Percentiles rank a stretch among this genome's conserved stretches.
These are phyloP conservation scores for Tricholoma matsutake DNA, from an alignment of 768 basidiomycete genomes.

Conservation along the genomic window DNA sequence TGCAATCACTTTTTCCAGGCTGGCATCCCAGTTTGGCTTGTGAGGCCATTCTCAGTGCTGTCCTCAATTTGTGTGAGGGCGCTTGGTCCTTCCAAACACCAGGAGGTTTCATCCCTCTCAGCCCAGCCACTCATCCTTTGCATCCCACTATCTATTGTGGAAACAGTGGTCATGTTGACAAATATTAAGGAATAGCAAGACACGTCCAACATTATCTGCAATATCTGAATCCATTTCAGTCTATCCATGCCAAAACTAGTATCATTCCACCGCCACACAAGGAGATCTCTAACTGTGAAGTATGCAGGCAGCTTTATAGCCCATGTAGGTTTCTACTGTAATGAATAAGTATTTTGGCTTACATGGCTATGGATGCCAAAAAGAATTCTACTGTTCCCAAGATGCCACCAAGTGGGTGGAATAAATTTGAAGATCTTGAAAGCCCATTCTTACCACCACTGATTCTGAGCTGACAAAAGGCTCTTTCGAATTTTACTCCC, in stretches of 20 bases:
- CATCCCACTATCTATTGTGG: background rate
- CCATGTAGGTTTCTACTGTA: no score
- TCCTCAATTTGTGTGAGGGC: background rate
- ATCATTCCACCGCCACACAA: background rate
- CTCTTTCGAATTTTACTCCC: no score
- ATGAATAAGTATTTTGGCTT: no score
- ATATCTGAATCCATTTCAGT: background rate
- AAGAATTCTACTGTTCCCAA: no score
- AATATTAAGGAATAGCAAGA: background rate
- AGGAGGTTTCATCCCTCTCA: background rate
- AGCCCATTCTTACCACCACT: no score
- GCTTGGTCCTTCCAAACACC: background rate
- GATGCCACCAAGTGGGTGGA: no score
- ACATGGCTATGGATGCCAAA: no score
- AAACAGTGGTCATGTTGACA: background rate
- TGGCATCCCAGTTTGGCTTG: conserved; percentile 1
- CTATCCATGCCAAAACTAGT: background rate
- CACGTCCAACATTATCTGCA: background rate
- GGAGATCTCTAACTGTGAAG: background rate
- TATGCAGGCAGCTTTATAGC: background rate
- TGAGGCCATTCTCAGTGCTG: background rate
- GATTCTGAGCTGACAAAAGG: no score
- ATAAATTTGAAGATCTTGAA: no score
- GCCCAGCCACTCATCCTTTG: background rate
- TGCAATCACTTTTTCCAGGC: background rate